A percentile compares a stretch with the other conserved stretches of the same genome.
Evolutionary conservation across 179 eudicot genomes (phyloP).

Genomic region (Beta corolliflora): DNA sequence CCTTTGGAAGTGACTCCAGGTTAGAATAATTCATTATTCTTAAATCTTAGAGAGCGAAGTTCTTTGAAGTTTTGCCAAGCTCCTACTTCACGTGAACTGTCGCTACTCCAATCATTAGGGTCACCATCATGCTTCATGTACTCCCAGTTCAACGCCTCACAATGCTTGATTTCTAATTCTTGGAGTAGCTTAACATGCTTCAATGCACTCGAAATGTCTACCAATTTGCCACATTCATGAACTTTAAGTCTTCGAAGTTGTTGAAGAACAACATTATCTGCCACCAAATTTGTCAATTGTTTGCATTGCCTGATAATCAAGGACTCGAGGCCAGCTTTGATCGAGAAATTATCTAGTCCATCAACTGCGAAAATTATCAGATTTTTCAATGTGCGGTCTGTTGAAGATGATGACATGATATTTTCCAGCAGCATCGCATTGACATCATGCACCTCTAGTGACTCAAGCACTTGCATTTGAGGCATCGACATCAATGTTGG

Average conservation of each 20-base stretch:
- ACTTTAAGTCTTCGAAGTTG: not conserved
- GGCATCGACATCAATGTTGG: slow-evolving; percentile 22
- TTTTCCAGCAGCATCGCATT: not conserved
- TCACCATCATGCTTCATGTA: not conserved
- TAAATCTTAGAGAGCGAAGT: not conserved
- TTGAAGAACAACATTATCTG: not conserved
- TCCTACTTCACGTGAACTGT: not conserved
- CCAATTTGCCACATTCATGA: not conserved
- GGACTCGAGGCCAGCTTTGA: not conserved
- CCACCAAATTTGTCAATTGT: not conserved
- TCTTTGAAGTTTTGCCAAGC: not conserved
- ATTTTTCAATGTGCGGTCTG: not conserved
- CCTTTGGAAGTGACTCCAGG: not conserved
- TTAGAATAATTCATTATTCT: not conserved
- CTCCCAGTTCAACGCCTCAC: not conserved
- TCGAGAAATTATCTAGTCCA: not conserved
- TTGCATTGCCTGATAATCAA: slow-evolving; percentile 9
- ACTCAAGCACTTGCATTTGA: not conserved
- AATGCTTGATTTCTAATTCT: not conserved
- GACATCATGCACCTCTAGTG: not conserved
- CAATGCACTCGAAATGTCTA: not conserved
- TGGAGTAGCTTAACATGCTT: not conserved
- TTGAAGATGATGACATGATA: not conserved
- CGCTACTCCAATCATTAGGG: not conserved
- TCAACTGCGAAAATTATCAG: not conserved